A percentile compares a stretch with the other conserved stretches of the same genome.
phyloP scores from a whole-genome alignment of 495 filamentous ascomycete genomes.

The Geoglossum glabrum region DNA sequence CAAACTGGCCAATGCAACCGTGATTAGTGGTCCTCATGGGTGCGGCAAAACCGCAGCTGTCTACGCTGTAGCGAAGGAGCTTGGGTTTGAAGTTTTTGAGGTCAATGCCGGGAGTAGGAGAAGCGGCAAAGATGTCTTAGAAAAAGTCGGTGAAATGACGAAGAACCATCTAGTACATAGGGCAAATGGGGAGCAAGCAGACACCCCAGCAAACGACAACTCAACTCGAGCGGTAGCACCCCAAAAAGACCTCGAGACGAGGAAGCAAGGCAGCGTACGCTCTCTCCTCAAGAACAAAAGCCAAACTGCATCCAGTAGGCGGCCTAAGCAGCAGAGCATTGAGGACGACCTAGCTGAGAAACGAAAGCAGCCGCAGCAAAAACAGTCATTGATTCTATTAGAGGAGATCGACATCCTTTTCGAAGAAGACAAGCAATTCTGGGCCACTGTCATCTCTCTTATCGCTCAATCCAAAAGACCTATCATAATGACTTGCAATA shows the following conservation, averaged over 20 bases:
- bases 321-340: background rate
- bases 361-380: slow-evolving; percentile 30
- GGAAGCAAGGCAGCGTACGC: slow-evolving; percentile 56
- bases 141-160: slow-evolving; percentile 91
- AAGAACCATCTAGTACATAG: slow-evolving; percentile 75
- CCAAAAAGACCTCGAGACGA: slow-evolving; percentile 35
- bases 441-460: slow-evolving; percentile 57
- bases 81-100: slow-evolving; percentile 89
- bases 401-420: slow-evolving; percentile 91
- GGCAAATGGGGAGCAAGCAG: slow-evolving; percentile 10
- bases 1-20: slow-evolving; percentile 38
- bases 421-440: slow-evolving; percentile 90
- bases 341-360: slow-evolving; percentile 1
- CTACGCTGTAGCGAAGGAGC: slow-evolving; percentile 86
- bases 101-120: slow-evolving; percentile 68
- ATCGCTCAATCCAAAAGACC: slow-evolving; percentile 72
- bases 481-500: slow-evolving; percentile 85
- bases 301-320: background rate
- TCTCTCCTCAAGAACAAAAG: slow-evolving; percentile 51
- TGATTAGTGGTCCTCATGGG: slow-evolving; percentile 77
- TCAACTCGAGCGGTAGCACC: slow-evolving; percentile 8
- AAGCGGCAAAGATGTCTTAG: slow-evolving; percentile 75
- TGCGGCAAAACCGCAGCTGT: slow-evolving; percentile 88
- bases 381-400: slow-evolving; percentile 83
- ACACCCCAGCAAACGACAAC: slow-evolving; percentile 14